Percentiles rank a stretch among this genome's conserved stretches.
phyloP scores from a whole-genome alignment of 73 alveolate species.

The Paramecium caudatum region DNA sequence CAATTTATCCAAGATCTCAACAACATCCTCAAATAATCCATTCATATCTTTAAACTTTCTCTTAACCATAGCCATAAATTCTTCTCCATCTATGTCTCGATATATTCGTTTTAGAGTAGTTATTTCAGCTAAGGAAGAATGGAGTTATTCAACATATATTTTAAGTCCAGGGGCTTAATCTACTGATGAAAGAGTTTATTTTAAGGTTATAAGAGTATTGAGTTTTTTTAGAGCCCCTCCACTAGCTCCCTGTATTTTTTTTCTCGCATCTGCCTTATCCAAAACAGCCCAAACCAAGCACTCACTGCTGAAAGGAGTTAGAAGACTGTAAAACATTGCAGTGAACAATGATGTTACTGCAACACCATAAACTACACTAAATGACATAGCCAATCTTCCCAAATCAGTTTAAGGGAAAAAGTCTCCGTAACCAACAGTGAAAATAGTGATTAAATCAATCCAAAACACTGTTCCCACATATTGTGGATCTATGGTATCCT shows the following conservation, averaged over 20 bases:
- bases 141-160: neutral
- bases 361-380: slow-evolving; percentile 45
- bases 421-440: slow-evolving; percentile 69
- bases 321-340: neutral
- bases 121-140: neutral
- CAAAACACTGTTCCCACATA: slow-evolving; percentile 1
- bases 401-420: slow-evolving; percentile 51
- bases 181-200: too few relatives aligned
- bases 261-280: slow-evolving; percentile 41
- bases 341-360: slow-evolving; percentile 21
- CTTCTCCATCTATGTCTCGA: slow-evolving; percentile 66
- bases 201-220: too few relatives aligned
- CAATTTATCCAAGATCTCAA: neutral
- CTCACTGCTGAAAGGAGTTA: slow-evolving; percentile 23
- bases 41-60: slow-evolving; percentile 54
- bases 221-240: neutral
- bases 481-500: neutral
- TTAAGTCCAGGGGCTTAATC: neutral
- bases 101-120: slow-evolving; percentile 1
- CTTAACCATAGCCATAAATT: slow-evolving; percentile 53
- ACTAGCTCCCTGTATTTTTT: neutral
- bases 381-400: slow-evolving; percentile 54
- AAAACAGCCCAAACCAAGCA: slow-evolving; percentile 58
- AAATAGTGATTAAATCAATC: neutral
- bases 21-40: slow-evolving; percentile 23